Base-by-base conservation (phyloP, 163 green algal species). In the Chlorella variabilis region DNA sequence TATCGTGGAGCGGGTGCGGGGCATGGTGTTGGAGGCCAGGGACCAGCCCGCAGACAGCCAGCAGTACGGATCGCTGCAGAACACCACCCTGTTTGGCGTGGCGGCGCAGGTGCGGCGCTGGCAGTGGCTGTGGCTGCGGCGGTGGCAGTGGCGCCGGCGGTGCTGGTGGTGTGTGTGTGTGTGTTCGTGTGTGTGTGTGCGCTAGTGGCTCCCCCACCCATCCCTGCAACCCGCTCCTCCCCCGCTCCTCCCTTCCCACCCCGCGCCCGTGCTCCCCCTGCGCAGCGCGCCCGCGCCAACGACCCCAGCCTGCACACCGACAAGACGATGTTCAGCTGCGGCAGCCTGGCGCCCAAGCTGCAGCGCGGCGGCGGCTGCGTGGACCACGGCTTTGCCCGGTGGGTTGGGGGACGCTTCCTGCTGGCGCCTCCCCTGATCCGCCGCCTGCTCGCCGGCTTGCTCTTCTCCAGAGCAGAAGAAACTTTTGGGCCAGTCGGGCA, bases 251-350 rank as follows among this genome's bases (percentile, higher is more conserved):
- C n/a, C n/a, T n/a, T n/a, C n/a, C n/a, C n/a, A n/a, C n/a, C n/a
- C n/a, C n/a, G n/a, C n/a, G n/a, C n/a, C n/a, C n/a, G n/a, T n/a
- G n/a, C n/a, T n/a, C n/a, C n/a, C n/a, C n/a, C n/a, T n/a, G n/a
- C 20, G 18, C 51, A 80, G 73, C 73, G 66, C 45, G 75, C 80
- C 20, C 78, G 87, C 17, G 91, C 91, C 84, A 92, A 94, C 76
- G 90, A 94, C 71, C 29, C 61, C 4, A 18, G 73, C 15, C 78
- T 91, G 18, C 89, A 94, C 83, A 92, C 77, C 59, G 84, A 92
- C 84, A 88, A 94, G 83, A 83, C 88, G 17, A 94, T 96, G 90
- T 98, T 97, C 83, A 91, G 86, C 25, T 97, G 95, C 81, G 94
- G 91, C 75, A 92, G 88, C 38, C 86, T 98, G 54, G 83, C 85